Conservation (phyloP, 2,329 filamentous ascomycete species). For the Talaromyces sp. region DNA sequence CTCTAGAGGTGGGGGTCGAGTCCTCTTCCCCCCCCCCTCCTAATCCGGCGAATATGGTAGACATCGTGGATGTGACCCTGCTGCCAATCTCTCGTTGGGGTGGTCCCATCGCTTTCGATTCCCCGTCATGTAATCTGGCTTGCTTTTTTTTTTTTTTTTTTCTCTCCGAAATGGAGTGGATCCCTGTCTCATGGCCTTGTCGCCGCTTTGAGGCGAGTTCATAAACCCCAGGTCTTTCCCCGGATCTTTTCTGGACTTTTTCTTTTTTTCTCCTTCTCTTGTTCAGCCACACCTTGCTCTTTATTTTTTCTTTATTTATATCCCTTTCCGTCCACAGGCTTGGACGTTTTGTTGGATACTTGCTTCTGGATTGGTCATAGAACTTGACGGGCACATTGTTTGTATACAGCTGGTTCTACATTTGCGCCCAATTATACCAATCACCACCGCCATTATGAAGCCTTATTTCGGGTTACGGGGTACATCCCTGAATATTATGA, state of each 20-base stretch:
- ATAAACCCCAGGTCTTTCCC: constrained; percentile 18
- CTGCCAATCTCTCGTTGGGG: background rate
- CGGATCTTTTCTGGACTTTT: constrained; percentile 5
- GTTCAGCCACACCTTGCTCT: constrained; percentile 2
- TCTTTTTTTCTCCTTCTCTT: background rate
- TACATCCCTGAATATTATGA: constrained; percentile 66
- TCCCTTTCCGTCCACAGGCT: constrained; percentile 8
- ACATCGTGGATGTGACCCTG: constrained; percentile 10
- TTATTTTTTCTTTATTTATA: background rate
- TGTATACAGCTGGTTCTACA: constrained; percentile 4
- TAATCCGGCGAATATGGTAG: constrained; percentile 23
- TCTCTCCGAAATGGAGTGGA: background rate
- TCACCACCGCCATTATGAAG: constrained; percentile 27
- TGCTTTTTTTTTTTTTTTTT: background rate
- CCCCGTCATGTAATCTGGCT: background rate
- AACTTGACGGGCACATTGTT: constrained; percentile 9
- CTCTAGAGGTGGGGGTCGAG: background rate
- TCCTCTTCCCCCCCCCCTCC: constrained; percentile 8
- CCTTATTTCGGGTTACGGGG: constrained; percentile 68
- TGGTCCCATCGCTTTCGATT: constrained; percentile 7
- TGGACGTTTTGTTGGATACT: constrained; percentile 14
- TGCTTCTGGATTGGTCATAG: constrained; percentile 12
- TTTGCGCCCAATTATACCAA: background rate
- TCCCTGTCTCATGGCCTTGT: constrained; percentile 1
- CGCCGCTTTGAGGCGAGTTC: constrained; percentile 4